phyloP scores from a whole-genome alignment of 2,329 filamentous ascomycete species.

The Arthrobotrys megalospora region DNA sequence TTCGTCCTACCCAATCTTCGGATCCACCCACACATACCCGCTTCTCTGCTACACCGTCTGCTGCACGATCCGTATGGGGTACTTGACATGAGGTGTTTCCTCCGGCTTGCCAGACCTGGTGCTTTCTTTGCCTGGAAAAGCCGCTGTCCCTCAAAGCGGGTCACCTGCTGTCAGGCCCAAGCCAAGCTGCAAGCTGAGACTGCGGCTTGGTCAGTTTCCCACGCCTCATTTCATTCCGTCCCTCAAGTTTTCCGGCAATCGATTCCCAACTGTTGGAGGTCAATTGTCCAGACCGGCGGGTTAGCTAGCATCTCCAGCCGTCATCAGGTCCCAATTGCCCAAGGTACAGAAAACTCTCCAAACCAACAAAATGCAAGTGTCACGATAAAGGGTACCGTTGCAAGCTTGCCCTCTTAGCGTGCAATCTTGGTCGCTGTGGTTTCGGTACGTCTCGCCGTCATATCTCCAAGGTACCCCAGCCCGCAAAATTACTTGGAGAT shows the following conservation, averaged over 20 bases:
- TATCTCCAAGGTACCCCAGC: conserved; percentile 44
- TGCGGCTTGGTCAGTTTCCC: conserved; percentile 19
- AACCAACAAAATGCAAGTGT: conserved; percentile 40
- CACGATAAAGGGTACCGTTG: conserved; percentile 10
- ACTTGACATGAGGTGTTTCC: conserved; percentile 35
- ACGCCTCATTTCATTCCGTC: conserved; percentile 31
- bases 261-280: conserved; percentile 14
- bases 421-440: conserved; percentile 23
- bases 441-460: conserved; percentile 61
- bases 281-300: background rate
- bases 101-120: conserved; percentile 31
- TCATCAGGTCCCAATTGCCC: background rate
- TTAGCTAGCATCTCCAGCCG: background rate
- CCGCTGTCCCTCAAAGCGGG: conserved; percentile 26
- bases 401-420: conserved; percentile 28
- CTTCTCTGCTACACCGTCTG: conserved; percentile 51
- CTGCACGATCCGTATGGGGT: conserved; percentile 56
- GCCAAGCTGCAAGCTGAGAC: conserved; percentile 30
- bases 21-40: conserved; percentile 56
- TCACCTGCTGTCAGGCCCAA: conserved; percentile 29
- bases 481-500: conserved; percentile 20
- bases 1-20: conserved; percentile 59
- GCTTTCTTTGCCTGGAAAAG: conserved; percentile 20
- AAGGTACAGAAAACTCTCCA: conserved; percentile 8
- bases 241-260: conserved; percentile 6